phyloP scores from a whole-genome alignment of 371 early-diverging fungal species.

The Mycotypha africana region DNA sequence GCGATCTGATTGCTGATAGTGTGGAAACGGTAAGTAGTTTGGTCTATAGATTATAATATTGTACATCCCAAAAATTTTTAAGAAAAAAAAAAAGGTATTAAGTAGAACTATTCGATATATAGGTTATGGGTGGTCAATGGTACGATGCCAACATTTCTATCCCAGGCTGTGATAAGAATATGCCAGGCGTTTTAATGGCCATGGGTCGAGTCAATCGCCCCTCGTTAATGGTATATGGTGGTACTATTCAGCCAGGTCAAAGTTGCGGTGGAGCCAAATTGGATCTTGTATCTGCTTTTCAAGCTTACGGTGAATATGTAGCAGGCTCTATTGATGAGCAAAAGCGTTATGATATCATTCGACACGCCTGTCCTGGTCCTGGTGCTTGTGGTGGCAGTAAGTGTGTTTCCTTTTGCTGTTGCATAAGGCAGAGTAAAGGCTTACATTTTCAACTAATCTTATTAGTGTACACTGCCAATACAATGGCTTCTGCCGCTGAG shows the following conservation, averaged over 20 bases:
- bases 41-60: neutral
- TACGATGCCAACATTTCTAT: conserved; percentile 89
- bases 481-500: conserved; percentile 95
- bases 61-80: neutral
- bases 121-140: conserved; percentile 26
- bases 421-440: no score
- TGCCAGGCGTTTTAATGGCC: conserved; percentile 93
- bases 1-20: conserved; percentile 97
- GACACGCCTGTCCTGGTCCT: conserved; percentile 91
- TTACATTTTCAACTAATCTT: no score
- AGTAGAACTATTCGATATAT: neutral
- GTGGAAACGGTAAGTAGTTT: conserved; percentile 81
- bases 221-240: conserved; percentile 84
- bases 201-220: conserved; percentile 93
- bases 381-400: conserved; percentile 94
- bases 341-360: conserved; percentile 80
- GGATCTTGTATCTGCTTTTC: conserved; percentile 95
- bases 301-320: conserved; percentile 90
- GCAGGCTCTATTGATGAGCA: conserved; percentile 85
- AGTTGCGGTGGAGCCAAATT: conserved; percentile 62
- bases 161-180: conserved; percentile 91
- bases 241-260: conserved; percentile 78
- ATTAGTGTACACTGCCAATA: conserved; percentile 94
- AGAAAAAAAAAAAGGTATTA: no score
- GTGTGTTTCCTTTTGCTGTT: conserved; percentile 3